Evolutionary conservation across 305 asterid species (phyloP).

Genomic region (Fraxinus xanthoxyloides): DNA sequence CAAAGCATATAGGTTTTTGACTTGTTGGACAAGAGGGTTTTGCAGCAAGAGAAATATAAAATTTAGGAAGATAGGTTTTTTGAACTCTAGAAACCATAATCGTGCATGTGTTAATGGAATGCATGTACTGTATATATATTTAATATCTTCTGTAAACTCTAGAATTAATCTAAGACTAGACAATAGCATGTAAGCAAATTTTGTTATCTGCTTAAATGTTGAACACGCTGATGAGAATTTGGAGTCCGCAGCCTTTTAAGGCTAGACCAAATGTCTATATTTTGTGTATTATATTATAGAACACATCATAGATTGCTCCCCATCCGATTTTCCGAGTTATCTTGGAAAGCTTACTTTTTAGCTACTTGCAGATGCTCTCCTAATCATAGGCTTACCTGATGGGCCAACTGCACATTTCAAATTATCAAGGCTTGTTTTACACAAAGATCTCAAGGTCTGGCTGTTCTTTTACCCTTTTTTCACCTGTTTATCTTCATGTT

Average conservation of each 20-base stretch:
- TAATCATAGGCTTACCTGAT: slow-evolving; percentile 73
- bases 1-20: neutral
- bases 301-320: neutral
- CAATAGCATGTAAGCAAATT: neutral
- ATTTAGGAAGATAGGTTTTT: neutral
- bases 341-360: slow-evolving; percentile 7
- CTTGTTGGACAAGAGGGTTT: neutral
- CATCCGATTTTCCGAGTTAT: neutral
- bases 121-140: neutral
- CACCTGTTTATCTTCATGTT: neutral
- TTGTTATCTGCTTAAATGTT: neutral
- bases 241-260: neutral
- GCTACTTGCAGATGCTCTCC: slow-evolving; percentile 70
- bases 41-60: neutral
- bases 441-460: slow-evolving; percentile 77
- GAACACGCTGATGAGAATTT: neutral
- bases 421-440: slow-evolving; percentile 73
- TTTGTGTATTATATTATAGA: neutral
- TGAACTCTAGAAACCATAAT: neutral
- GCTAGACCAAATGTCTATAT: neutral
- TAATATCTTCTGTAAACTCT: neutral
- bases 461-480: slow-evolving; percentile 1
- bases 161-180: neutral
- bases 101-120: neutral
- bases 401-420: slow-evolving; percentile 98